Base-by-base conservation (phyloP, 177 flowering plant genomes). In the Vitis hybrid region DNA sequence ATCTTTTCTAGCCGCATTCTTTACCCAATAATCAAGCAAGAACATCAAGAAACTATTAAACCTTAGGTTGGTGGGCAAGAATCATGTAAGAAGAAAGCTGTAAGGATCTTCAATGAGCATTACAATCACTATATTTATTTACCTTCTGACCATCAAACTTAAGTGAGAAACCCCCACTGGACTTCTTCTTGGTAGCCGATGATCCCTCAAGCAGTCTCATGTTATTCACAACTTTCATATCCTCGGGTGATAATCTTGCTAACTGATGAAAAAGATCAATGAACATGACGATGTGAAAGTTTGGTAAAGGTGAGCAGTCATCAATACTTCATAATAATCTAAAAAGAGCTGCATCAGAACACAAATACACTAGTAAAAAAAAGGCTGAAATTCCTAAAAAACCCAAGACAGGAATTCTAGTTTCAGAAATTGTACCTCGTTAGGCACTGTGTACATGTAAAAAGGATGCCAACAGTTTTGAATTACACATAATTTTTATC, bases 101-200 rank as follows among this genome's bases (percentile, higher is more conserved):
- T 40, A 3, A 48, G 13, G 52, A 62, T 6, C 19, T 4, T 3
- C 11, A 27, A 11, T 7, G 58, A 64, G 21, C 64, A 55, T 24
- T 50, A 67, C 6, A 49, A 49, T 18, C 24, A 57, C 13, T 9
- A 70, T 15, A 6, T 7, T 16, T 19, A 3, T 60, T 75, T 83
- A 95, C 97, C 97, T 89, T 95, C 51, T 86, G 85, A 69, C 73
- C 87, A 78, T 91, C 96, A 72, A 93, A 90, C 78, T 96, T 92
- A 13, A 16, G 18, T 16, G 18, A 16, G 18, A 16, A 16, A 16
- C 18, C 18, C 18, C 18, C 18, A 16, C 18, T 16, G 18, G 18
- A 16, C 18, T 16, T 16, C 18, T 16, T 16, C 18, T 16, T 16
- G 18, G 18, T 16, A 16, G 18, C 18, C 18, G 18, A 16, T 16